Conservation (phyloP, 1,139 yeast species). For the Magnusiomyces suaveolens region DNA sequence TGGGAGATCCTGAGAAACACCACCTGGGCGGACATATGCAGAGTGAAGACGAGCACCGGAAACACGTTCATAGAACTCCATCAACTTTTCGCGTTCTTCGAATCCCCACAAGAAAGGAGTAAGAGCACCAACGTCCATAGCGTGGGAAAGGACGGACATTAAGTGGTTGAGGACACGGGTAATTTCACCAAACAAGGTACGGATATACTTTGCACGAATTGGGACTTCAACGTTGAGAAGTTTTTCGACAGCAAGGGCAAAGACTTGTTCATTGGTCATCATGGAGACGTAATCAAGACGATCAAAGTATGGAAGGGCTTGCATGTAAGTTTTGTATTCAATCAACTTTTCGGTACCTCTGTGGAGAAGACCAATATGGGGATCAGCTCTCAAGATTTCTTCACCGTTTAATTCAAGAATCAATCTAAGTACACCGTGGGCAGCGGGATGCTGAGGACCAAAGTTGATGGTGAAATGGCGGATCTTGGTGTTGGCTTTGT, state of each 20-base stretch:
- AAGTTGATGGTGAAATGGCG: constrained; percentile 84
- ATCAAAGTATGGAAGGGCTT: constrained; percentile 83
- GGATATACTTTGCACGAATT: constrained; percentile 70
- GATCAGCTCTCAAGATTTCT: constrained; percentile 78
- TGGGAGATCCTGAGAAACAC: constrained; percentile 83
- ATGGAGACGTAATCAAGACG: constrained; percentile 81
- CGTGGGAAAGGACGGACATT: constrained; percentile 81
- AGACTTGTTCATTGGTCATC: constrained; percentile 90
- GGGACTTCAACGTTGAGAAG: constrained; percentile 79
- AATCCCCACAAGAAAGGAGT: constrained; percentile 93
- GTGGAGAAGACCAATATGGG: constrained; percentile 80
- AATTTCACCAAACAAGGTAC: constrained; percentile 81
- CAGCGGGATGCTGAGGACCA: constrained; percentile 94
- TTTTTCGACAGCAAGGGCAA: constrained; percentile 77
- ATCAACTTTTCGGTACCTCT: constrained; percentile 86
- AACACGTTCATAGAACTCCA: constrained; percentile 89
- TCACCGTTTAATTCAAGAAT: constrained; percentile 83
- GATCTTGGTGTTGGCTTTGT: constrained; percentile 39
- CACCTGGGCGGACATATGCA: constrained; percentile 88
- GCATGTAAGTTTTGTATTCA: constrained; percentile 73
- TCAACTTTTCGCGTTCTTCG: constrained; percentile 86
- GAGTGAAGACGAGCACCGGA: constrained; percentile 86
- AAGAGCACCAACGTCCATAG: constrained; percentile 92
- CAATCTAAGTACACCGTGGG: constrained; percentile 84
- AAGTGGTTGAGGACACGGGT: constrained; percentile 77